A percentile compares a stretch with the other conserved stretches of the same genome.
Conservation (phyloP, 2,329 filamentous ascomycete species). For the Xylaria sp. region DNA sequence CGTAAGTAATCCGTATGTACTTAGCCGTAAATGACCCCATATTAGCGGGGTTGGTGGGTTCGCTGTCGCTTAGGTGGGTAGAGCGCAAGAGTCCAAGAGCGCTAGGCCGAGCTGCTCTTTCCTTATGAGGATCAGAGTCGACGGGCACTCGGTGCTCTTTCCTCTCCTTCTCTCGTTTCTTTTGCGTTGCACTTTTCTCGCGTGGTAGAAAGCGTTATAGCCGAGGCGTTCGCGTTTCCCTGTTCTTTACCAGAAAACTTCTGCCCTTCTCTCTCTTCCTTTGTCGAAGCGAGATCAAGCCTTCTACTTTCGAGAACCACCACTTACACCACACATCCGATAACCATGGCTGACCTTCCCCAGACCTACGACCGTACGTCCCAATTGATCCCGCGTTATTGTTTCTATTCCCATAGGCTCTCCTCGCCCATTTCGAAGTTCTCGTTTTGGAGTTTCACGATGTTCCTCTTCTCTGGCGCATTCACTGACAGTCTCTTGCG, state of each 20-base stretch:
- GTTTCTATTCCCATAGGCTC: background rate
- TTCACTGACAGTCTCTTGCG: constrained; percentile 2
- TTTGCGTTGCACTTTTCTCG: background rate
- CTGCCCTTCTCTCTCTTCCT: background rate
- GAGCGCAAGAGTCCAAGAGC: no score
- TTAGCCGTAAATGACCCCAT: background rate
- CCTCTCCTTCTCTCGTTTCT: background rate
- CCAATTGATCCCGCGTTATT: background rate
- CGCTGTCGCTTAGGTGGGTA: no score
- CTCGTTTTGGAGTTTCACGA: no score
- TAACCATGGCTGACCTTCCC: constrained; percentile 49
- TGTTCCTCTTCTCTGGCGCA: background rate
- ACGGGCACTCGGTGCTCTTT: background rate
- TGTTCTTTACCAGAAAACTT: background rate
- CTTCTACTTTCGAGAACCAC: background rate
- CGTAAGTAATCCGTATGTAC: background rate
- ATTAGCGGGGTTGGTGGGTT: background rate
- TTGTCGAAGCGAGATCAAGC: background rate
- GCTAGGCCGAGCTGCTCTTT: background rate
- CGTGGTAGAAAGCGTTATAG: background rate
- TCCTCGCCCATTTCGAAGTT: background rate
- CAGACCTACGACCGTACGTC: constrained; percentile 53
- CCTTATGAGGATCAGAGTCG: no score
- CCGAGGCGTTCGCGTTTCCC: background rate
- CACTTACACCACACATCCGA: background rate